Evolutionary conservation across 208 protist genomes (phyloP), one percentile per base, ranked within the genome.

Genomic region (Crithidia acanthocephali): DNA sequence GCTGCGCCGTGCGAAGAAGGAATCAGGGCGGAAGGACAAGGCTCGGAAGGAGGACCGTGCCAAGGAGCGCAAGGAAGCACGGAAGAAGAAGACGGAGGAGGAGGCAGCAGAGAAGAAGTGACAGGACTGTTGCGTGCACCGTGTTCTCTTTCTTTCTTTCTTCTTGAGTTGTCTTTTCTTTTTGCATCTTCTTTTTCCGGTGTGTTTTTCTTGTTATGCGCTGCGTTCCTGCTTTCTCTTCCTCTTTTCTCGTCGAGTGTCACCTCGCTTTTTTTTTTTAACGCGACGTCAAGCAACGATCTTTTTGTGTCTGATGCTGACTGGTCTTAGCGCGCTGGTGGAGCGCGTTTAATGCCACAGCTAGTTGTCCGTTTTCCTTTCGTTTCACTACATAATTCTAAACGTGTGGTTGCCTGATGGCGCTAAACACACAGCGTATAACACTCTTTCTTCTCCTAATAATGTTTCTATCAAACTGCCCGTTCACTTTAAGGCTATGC

Each of bases 1-100:
- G 33, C 68, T 93, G 72, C 90, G 91, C 30, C 81, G 86, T 37
- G 71, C 89, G 15, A 94, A 93, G 72, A 97, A 97, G 76, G 79
- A 86, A 5, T 50, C 79, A 20, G 72, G 76, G 11, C 60, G 56
- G 30, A 81, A 80, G 52, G 74, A 72, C 28, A 85, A 80, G 40
- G 75, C 85, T 57, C 79, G 61, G 33, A 65, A 68, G 47, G 80
- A 81, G 61, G 68, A 69, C 7, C 75, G 65, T 23, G 71, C 69
- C 37, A 77, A 76, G 33, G 73, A 87, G 72, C 80, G 60, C 48
- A 52, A 56, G 20, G 79, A 81, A 56, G 58, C 71, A 15, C 71
- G 66, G 27, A 80, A 81, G 63, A 74, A 85, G 74, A 51, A 75
- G 56, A 80, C 77, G 60, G 58, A 56, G 30, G 56, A 66, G 15